Evolutionary conservation across 331 rosid genomes (phyloP), one percentile per base, ranked within the genome.

Genomic region (Spiraea crenata): DNA sequence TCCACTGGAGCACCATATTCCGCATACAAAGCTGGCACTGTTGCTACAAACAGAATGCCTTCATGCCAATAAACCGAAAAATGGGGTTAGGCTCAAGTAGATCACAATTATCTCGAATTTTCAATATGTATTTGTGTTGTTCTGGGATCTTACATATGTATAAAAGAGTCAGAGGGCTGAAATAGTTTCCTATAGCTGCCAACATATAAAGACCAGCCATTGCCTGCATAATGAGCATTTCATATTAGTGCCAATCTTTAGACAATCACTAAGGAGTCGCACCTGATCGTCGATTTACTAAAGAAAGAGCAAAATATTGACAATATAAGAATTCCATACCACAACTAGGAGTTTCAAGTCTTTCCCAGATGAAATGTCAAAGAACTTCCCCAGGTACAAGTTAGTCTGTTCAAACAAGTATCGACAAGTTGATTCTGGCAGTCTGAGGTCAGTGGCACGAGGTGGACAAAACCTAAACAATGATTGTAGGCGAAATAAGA

Each of bases 1-100:
- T 77, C 81, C 78, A 86, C 88, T 65, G 84, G 87, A 46, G 63
- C 37, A 77, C 80, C 88, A 78, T 90, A 85, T 70, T 81, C n/a
- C 58, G 83, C 89, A 68, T 84, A 86, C 83, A 86, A 58, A 52
- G 75, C 57, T 2, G 91, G 92, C 54, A 86, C 69, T 57, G 77
- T 74, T 75, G 80, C 78, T 20, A 69, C 0, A 71, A 84, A 72
- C 8, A 88, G 59, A 65, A 79, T 77, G 49, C 63, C 93, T 90
- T 76, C 51, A 71, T 12, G 67, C 50, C 39, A 57, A 74, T 6
- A 17, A 20, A 69, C 25, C 58, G 9, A 58, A 58, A 67, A 34
- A 17, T 54, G 5, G 9, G 70, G 57, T 20, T 57, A 62, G 44
- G 47, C 42, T 57, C 48, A 15, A 42, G 13, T 25, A 44, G 35